Evolutionary conservation across 2,329 filamentous ascomycete species (phyloP).

Genomic region (Arachnomyces sp.): DNA sequence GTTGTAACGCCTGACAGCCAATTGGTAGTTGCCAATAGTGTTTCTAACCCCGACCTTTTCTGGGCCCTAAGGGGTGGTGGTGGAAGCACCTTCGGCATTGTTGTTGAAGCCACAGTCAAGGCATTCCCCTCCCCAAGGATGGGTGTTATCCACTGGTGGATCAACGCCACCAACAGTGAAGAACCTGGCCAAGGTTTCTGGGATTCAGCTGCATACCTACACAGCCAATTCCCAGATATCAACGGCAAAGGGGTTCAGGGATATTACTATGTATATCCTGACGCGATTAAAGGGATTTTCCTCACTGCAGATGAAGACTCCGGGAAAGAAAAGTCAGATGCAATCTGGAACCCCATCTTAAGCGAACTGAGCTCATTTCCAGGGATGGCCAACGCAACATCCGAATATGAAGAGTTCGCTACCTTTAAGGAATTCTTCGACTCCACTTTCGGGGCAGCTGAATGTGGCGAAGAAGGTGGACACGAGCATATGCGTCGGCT

Average conservation of each 20-base stretch:
- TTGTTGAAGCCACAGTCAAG: conserved; percentile 49
- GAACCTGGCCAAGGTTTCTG: conserved; percentile 8
- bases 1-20: conserved; percentile 49
- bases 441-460: background rate
- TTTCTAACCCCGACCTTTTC: conserved; percentile 50
- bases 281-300: conserved; percentile 5
- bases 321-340: background rate
- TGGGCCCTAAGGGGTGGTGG: conserved; percentile 58
- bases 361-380: background rate
- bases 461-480: background rate
- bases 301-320: conserved; percentile 1
- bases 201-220: conserved; percentile 9
- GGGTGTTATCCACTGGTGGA: background rate
- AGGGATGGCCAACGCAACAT: conserved; percentile 1
- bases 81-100: conserved; percentile 52
- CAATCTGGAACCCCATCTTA: conserved; percentile 2
- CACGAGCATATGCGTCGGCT: conserved; percentile 1
- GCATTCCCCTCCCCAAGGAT: conserved; percentile 18
- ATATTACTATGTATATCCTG: conserved; percentile 12
- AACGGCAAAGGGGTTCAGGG: conserved; percentile 10
- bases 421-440: conserved; percentile 1
- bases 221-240: conserved; percentile 9
- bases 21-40: conserved; percentile 42
- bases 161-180: conserved; percentile 10
- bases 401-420: conserved; percentile 1